Evolutionary conservation across 192 early-diverging fungal species (phyloP).

Genomic region (Phycomyces nitens): DNA sequence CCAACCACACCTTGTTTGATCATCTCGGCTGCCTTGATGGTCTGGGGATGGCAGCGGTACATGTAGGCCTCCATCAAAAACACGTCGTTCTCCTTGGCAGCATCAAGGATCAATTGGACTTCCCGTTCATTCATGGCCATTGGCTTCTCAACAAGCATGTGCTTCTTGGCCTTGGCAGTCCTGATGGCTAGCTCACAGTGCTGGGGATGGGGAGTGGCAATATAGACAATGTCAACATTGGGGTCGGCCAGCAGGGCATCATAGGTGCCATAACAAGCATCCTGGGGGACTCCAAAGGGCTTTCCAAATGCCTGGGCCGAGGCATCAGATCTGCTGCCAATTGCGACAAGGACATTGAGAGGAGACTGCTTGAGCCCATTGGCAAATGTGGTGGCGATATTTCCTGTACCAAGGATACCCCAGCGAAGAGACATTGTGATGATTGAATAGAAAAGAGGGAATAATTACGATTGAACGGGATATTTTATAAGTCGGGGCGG

Average conservation of each 20-base stretch:
- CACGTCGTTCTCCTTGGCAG: constrained; percentile 16
- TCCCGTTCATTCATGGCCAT: constrained; percentile 32
- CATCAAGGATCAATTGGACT: constrained; percentile 24
- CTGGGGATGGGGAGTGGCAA: constrained; percentile 62
- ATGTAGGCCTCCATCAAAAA: constrained; percentile 40
- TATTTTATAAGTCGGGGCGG: too few relatives aligned
- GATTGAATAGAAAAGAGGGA: not conserved
- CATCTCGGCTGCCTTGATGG: constrained; percentile 14
- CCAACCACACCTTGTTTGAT: constrained; percentile 24
- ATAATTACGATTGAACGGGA: not conserved
- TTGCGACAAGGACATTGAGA: constrained; percentile 21
- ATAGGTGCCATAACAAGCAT: constrained; percentile 36
- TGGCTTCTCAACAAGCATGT: constrained; percentile 49
- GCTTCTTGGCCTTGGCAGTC: constrained; percentile 54
- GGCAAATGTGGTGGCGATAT: constrained; percentile 39
- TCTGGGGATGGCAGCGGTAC: constrained; percentile 40
- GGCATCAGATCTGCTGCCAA: constrained; percentile 23
- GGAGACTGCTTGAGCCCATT: constrained; percentile 15
- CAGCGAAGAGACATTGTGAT: constrained; percentile 22
- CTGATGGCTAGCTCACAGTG: constrained; percentile 53
- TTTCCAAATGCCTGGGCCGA: constrained; percentile 25
- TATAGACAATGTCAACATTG: constrained; percentile 61
- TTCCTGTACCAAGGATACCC: constrained; percentile 38
- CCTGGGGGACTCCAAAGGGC: constrained; percentile 4
- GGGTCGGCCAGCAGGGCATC: constrained; percentile 46